phyloP scores from a whole-genome alignment of 345 rosid genomes.

The Murraya paniculata region DNA sequence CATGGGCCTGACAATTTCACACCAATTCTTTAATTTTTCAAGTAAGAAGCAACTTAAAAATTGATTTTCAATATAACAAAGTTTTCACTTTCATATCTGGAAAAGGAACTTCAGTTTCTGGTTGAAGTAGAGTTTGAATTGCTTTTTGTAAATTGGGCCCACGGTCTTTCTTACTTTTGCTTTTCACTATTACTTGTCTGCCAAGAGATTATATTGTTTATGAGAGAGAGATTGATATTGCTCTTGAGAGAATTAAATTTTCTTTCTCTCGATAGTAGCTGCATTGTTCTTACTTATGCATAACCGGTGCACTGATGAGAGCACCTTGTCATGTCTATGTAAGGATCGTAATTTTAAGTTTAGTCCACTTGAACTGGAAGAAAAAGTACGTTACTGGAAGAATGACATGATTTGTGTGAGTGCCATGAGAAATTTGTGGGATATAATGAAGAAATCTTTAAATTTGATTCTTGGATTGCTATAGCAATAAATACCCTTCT shows the following conservation, averaged over 20 bases:
- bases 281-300: background rate
- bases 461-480: too few relatives aligned
- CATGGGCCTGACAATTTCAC: too few relatives aligned
- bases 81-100: too few relatives aligned
- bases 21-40: too few relatives aligned
- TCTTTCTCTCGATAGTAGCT: background rate
- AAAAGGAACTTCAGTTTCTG: too few relatives aligned
- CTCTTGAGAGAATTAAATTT: background rate
- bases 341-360: background rate
- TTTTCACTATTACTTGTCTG: background rate
- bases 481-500: too few relatives aligned
- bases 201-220: background rate
- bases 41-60: too few relatives aligned
- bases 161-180: background rate
- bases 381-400: background rate
- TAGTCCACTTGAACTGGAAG: background rate
- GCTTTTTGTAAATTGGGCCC: too few relatives aligned
- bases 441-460: too few relatives aligned
- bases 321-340: background rate
- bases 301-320: background rate
- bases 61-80: too few relatives aligned
- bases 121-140: too few relatives aligned
- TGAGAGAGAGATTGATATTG: background rate
- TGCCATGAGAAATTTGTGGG: background rate
- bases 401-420: background rate